Evolutionary conservation across 192 early-diverging fungal genomes (phyloP), one percentile per base, ranked within the genome.

Genomic region (Haplosporangium gracile): DNA sequence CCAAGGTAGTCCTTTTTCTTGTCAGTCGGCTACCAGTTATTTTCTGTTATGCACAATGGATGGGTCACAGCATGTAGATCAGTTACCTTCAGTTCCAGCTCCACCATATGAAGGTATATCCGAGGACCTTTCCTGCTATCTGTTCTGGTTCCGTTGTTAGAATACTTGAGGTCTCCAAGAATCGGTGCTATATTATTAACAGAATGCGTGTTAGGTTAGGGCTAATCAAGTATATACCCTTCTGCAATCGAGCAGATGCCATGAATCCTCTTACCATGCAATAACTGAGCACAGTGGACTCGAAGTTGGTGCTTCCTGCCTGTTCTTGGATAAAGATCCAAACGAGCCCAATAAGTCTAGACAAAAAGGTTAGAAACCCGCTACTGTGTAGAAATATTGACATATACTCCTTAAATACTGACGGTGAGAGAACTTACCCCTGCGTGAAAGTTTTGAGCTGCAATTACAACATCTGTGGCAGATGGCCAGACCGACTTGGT

Each of bases 271-370:
- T 40, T 77, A 83, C 82, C 82, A 10, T 68, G 36, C 42, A 83
- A 13, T 43, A 83, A 3, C 42, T 83, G 68, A 8, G 82, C 82
- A 34, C 82, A 83, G 32, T 83, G 82, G 22, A 83, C 69, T 24
- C 82, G 82, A 9, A 83, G 36, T 32, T 83, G 82, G 63, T 83
- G 82, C 26, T 83, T 83, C 24, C 82, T 76, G 0, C 82, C 82
- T 16, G 82, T 83, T 71, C 49, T n/a, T 57, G 82, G 82, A 29
- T 83, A 74, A 22, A 83, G 49, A 15, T 68, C 16, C 8, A 83
- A 63, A n/a, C 78, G 39, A 22, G 57, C 65, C 53, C 49, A 83
- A 16, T 78, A 39, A 4, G 24, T 34, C 81, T 82, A 74, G 10
- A 0, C n/a, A 26, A 34, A 16, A 42, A 72, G 10, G 29, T 49